These are phyloP conservation scores for Phytophthora constricta DNA, from an alignment of 352 stramenopile species.

Conservation along the genomic window DNA sequence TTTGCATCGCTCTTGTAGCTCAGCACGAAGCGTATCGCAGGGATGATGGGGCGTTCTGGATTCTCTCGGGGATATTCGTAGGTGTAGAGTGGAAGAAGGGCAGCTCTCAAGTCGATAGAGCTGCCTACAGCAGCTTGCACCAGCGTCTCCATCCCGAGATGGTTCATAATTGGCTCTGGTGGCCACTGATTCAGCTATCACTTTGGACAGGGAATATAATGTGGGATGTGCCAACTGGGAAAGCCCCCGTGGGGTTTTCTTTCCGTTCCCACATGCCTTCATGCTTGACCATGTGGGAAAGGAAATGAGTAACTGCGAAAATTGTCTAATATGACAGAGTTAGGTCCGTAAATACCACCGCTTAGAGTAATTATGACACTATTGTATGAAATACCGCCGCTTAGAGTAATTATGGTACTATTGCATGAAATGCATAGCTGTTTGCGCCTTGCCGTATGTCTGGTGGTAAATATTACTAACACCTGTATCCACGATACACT, in stretches of 20 bases:
- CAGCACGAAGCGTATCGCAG: neutral
- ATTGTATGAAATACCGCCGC: too few relatives aligned
- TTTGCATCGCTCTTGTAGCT: slow-evolving; percentile 13
- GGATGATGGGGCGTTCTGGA: neutral
- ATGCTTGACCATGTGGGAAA: neutral
- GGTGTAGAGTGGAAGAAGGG: neutral
- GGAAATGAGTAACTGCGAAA: neutral
- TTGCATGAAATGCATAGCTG: too few relatives aligned
- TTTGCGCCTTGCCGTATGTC: too few relatives aligned
- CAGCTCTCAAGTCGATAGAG: neutral
- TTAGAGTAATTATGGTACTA: too few relatives aligned
- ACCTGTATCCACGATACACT: too few relatives aligned
- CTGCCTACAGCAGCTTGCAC: neutral
- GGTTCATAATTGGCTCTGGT: neutral
- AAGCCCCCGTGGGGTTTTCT: neutral
- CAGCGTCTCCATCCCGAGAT: neutral
- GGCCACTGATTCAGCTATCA: neutral
- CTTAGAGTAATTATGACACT: too few relatives aligned
- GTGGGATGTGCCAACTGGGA: neutral
- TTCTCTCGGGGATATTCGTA: neutral
- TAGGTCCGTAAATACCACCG: too few relatives aligned
- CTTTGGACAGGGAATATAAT: neutral
- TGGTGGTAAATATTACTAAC: too few relatives aligned
- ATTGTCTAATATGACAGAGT: neutral
- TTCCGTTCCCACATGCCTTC: neutral